A percentile compares a stretch with the other conserved stretches of the same genome.
These are phyloP conservation scores for Phytophthora agathidicida DNA, from an alignment of 352 stramenopile species.

Conservation along the genomic window DNA sequence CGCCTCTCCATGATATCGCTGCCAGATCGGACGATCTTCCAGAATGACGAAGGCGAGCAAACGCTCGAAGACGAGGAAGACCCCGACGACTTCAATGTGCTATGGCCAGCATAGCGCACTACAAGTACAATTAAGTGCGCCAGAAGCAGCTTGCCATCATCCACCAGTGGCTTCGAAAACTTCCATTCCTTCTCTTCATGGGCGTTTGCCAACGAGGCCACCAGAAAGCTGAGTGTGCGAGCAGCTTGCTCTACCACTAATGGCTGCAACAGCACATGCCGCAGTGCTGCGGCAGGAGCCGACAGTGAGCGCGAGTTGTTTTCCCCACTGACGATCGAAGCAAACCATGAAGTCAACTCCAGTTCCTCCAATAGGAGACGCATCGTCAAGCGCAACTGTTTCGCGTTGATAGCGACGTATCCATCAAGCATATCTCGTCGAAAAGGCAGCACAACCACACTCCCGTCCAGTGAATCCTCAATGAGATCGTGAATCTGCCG, in stretches of 20 bases:
- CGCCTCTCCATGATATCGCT: slow-evolving; percentile 51
- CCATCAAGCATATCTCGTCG: slow-evolving; percentile 60
- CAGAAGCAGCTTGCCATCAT: slow-evolving; percentile 63
- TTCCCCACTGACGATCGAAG: slow-evolving; percentile 48
- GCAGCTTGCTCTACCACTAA: slow-evolving; percentile 69
- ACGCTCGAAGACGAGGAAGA: slow-evolving; percentile 10
- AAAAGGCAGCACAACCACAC: slow-evolving; percentile 50
- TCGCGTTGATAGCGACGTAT: slow-evolving; percentile 74
- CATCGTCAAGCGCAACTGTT: slow-evolving; percentile 70
- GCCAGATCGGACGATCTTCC: slow-evolving; percentile 62
- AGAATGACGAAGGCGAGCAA: slow-evolving; percentile 64
- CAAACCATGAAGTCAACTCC: slow-evolving; percentile 70
- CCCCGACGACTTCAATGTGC: slow-evolving; percentile 11
- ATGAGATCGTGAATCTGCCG: slow-evolving; percentile 70
- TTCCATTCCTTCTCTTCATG: slow-evolving; percentile 50
- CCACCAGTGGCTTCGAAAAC: slow-evolving; percentile 57
- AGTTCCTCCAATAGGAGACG: slow-evolving; percentile 68
- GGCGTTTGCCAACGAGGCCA: slow-evolving; percentile 47
- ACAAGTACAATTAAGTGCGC: slow-evolving; percentile 70
- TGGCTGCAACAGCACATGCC: slow-evolving; percentile 51
- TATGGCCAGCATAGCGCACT: slow-evolving; percentile 53
- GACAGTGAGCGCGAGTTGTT: slow-evolving; percentile 30
- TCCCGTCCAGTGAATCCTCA: slow-evolving; percentile 42
- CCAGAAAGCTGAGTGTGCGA: slow-evolving; percentile 67
- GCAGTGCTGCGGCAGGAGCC: slow-evolving; percentile 20